Percentiles rank a stretch among this genome's conserved stretches.
These are phyloP conservation scores for Chaetomium strumarium DNA, from an alignment of 2,329 filamentous ascomycete genomes.

Conservation along the genomic window DNA sequence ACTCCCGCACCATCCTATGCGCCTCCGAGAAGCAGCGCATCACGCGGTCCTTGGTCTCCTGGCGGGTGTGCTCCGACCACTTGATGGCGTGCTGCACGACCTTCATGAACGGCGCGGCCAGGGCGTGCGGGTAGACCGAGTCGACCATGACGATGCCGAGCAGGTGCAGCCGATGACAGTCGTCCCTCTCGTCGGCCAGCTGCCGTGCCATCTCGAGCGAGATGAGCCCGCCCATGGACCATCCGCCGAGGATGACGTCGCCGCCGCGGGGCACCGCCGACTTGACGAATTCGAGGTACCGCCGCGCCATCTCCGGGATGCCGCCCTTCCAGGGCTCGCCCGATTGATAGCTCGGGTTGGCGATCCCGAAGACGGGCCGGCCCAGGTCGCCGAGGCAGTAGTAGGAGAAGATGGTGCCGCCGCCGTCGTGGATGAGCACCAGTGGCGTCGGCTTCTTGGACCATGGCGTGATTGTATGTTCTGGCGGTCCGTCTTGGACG, in stretches of 20 bases:
- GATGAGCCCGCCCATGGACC: constrained; percentile 49
- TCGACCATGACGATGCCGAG: constrained; percentile 50
- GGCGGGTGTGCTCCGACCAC: constrained; percentile 27
- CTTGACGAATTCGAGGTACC: constrained; percentile 44
- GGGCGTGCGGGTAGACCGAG: constrained; percentile 34
- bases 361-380: constrained; percentile 48
- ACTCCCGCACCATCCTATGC: constrained; percentile 35
- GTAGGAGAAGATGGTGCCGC: constrained; percentile 55
- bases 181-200: constrained; percentile 11
- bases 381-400: constrained; percentile 45
- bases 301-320: constrained; percentile 47
- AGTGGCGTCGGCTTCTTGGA: constrained; percentile 35
- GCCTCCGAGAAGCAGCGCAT: constrained; percentile 39
- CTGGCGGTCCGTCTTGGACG: constrained; percentile 6
- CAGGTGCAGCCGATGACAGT: constrained; percentile 33
- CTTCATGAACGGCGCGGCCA: constrained; percentile 8
- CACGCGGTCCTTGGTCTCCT: constrained; percentile 27
- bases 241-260: constrained; percentile 46
- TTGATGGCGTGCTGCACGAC: constrained; percentile 24
- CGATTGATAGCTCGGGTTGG: constrained; percentile 47
- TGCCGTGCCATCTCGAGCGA: constrained; percentile 45
- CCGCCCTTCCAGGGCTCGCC: constrained; percentile 45
- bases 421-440: constrained; percentile 55
- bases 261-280: constrained; percentile 33
- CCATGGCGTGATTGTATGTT: background rate